Percentiles rank a stretch among this genome's conserved stretches.
These are phyloP conservation scores for Chrysochromulina tobinii DNA, from an alignment of 78 protist genomes.

Conservation along the genomic window DNA sequence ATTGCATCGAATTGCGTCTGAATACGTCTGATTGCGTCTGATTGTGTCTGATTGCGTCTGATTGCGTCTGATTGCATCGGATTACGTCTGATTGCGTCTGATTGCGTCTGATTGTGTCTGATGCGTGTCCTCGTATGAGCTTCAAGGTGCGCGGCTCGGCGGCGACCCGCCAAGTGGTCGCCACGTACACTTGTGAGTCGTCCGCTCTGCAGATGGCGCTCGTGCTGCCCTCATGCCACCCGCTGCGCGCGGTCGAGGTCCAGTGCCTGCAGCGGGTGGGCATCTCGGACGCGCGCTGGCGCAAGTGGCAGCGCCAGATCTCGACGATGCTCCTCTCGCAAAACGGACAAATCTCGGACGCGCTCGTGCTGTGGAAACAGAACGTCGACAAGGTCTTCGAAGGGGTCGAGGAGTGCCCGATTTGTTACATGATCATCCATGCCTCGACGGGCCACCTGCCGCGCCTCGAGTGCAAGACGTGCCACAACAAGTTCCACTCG, in stretches of 20 bases:
- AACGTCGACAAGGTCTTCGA: slow-evolving; percentile 65
- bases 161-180: background rate
- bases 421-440: slow-evolving; percentile 77
- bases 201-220: slow-evolving; percentile 37
- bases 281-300: slow-evolving; percentile 69
- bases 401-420: slow-evolving; percentile 85
- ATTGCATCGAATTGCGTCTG: no score
- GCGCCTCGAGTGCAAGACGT: slow-evolving; percentile 61
- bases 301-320: slow-evolving; percentile 73
- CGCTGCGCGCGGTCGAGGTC: background rate
- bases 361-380: slow-evolving; percentile 64
- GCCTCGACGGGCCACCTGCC: slow-evolving; percentile 62
- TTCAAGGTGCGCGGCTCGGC: background rate
- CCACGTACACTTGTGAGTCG: background rate
- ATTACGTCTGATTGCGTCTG: no score
- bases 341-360: slow-evolving; percentile 75
- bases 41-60: no score
- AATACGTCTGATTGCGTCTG: no score
- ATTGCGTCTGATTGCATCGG: no score
- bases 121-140: no score
- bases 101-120: no score
- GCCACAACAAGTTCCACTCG: slow-evolving; percentile 48
- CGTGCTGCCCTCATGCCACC: slow-evolving; percentile 25
- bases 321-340: slow-evolving; percentile 62
- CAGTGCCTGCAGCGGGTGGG: slow-evolving; percentile 60